These are phyloP conservation scores for Xylariaceae sp. DNA, from an alignment of 2,329 filamentous ascomycete genomes.

Conservation along the genomic window DNA sequence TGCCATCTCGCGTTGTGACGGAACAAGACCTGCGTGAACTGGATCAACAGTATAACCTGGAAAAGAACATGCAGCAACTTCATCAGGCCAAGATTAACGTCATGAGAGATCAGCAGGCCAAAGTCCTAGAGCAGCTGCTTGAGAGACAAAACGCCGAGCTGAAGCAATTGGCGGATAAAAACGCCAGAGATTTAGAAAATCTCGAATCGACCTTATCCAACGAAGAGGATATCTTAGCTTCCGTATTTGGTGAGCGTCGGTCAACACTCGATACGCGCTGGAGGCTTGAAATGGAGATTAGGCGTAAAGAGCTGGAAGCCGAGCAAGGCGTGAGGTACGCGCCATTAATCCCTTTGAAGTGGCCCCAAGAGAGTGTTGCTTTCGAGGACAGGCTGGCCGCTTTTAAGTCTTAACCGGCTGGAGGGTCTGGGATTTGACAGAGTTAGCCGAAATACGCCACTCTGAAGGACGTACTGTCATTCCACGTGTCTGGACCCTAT, in stretches of 20 bases:
- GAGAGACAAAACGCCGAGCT: conserved; percentile 51
- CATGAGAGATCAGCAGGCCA: conserved; percentile 58
- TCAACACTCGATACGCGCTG: conserved; percentile 45
- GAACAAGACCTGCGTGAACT: conserved; percentile 55
- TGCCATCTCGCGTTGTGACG: conserved; percentile 51
- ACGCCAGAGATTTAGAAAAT: conserved; percentile 44
- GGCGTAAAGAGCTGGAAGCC: conserved; percentile 48
- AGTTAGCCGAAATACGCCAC: not conserved
- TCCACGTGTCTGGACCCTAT: not conserved
- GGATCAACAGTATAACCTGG: conserved; percentile 55
- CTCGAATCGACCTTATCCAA: conserved; percentile 43
- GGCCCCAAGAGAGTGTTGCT: conserved; percentile 34
- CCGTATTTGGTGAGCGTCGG: conserved; percentile 42
- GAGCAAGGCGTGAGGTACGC: conserved; percentile 41
- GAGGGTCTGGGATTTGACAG: not conserved
- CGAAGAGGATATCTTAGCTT: conserved; percentile 46
- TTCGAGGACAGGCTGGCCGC: conserved; percentile 23
- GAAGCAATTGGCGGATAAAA: conserved; percentile 40
- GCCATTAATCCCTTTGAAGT: conserved; percentile 35
- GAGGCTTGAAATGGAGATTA: conserved; percentile 48
- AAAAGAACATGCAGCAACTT: conserved; percentile 54
- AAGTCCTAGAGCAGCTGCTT: conserved; percentile 55
- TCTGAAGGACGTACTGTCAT: not conserved
- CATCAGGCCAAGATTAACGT: conserved; percentile 60
- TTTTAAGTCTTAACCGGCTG: conserved; percentile 17